Evolutionary conservation across 768 basidiomycete species (phyloP), one percentile per base, ranked within the genome.

Genomic region (Phallus indusiatus): DNA sequence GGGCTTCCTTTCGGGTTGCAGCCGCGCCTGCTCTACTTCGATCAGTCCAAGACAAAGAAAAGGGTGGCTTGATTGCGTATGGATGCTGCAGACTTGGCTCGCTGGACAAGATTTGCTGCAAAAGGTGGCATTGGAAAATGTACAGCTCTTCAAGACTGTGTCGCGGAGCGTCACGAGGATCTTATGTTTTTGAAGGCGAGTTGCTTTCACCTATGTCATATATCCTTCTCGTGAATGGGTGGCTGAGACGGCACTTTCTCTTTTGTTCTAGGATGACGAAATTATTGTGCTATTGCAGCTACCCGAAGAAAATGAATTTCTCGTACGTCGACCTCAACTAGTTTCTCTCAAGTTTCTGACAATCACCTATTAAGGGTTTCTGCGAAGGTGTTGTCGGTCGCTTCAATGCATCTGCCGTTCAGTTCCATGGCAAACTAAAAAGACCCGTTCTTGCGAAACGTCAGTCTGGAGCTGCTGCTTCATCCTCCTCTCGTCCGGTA

Each of bases 41-140:
- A 18, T 16, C 50, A 20, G 28, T 1, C 11, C 12, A 14, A 51
- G 7, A 3, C 2, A 51, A 55, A 28, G 24, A n/a, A n/a, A n/a
- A n/a, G n/a, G n/a, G n/a, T n/a, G n/a, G 35, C 4, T 35, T 34
- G 54, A 12, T 51, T 34, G 14, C 21, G 28, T n/a, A 85, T 91
- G 84, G 87, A 90, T 64, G 80, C 85, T 16, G 70, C 75, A 34
- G 86, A 90, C 55, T 79, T 92, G 34, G 80, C 84, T 9, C 77
- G 86, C 47, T 93, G 90, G 90, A 86, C 85, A 10, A 77, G 90
- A 46, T 92, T 93, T 68, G 90, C 90, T 0, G 81, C 76, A 5
- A 92, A 90, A 66, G 90, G 90, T 0, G 90, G 90, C 14, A 90
- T 93, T 55, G 90, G 90, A 5, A 85, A 76, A 64, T 90, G 89